These are phyloP conservation scores for Stagonosporopsis rhizophila DNA, from an alignment of 2,329 filamentous ascomycete species.

Conservation along the genomic window DNA sequence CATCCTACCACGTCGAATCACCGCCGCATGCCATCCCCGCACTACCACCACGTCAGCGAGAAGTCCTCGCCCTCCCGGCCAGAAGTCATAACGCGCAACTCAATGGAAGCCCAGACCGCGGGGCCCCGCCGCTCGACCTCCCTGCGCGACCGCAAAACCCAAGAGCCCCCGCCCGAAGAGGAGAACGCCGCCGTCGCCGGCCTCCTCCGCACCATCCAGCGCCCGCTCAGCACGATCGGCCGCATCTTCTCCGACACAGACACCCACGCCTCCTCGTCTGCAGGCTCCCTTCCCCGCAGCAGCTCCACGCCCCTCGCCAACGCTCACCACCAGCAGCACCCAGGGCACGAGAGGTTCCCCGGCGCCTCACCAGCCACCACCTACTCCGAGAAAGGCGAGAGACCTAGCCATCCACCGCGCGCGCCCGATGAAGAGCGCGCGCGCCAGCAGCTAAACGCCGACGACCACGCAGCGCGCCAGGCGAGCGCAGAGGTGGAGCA, in stretches of 20 bases:
- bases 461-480: constrained; percentile 88
- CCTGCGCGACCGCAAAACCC: constrained; percentile 52
- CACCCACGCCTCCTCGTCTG: constrained; percentile 32
- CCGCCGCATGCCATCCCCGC: constrained; percentile 52
- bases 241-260: constrained; percentile 86
- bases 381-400: not conserved
- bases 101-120: constrained; percentile 66
- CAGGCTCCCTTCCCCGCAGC: constrained; percentile 56
- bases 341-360: constrained; percentile 49
- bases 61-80: constrained; percentile 60
- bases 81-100: constrained; percentile 66
- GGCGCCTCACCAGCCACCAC: not conserved
- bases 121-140: constrained; percentile 63
- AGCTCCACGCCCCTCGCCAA: constrained; percentile 57
- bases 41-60: constrained; percentile 53
- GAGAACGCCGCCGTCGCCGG: constrained; percentile 79
- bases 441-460: constrained; percentile 64
- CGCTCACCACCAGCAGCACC: constrained; percentile 47
- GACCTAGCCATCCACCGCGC: not conserved
- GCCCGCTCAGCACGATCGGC: constrained; percentile 87
- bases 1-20: constrained; percentile 37
- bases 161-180: constrained; percentile 64
- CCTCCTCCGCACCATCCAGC: constrained; percentile 87
- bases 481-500: constrained; percentile 90
- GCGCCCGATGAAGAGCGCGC: not conserved